Percentiles rank a stretch among this genome's conserved stretches.
These are phyloP conservation scores for Blastocystis sp. DNA, from an alignment of 352 stramenopile species.

Conservation along the genomic window DNA sequence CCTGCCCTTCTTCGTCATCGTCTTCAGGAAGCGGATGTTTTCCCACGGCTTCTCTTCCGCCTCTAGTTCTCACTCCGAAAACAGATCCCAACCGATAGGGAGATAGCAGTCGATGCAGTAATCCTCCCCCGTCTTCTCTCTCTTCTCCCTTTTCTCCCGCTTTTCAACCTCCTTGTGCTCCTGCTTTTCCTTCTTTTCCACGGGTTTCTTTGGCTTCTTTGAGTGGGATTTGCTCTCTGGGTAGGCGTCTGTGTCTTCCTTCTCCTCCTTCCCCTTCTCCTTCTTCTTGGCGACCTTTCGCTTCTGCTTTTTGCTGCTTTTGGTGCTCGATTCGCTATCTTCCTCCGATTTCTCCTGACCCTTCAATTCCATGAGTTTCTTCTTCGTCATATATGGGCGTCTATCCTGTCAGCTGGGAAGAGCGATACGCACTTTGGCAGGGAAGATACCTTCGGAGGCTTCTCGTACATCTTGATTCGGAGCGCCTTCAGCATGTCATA, in stretches of 20 bases:
- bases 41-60: conserved; percentile 16
- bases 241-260: neutral
- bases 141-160: neutral
- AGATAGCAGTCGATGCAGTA: conserved; percentile 53
- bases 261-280: neutral
- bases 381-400: neutral
- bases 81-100: conserved; percentile 1
- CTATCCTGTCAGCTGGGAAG: neutral
- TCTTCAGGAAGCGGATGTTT: conserved; percentile 5
- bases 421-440: neutral
- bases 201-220: neutral
- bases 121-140: neutral
- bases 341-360: neutral
- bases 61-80: neutral
- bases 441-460: neutral
- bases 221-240: neutral
- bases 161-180: neutral
- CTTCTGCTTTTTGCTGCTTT: neutral
- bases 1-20: neutral
- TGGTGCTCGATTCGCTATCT: neutral
- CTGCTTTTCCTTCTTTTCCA: neutral
- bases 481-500: neutral
- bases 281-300: neutral
- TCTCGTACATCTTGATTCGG: neutral
- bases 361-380: neutral